These are phyloP conservation scores for Begonia peltatifolia DNA, from an alignment of 306 rosid genomes.

Conservation along the genomic window DNA sequence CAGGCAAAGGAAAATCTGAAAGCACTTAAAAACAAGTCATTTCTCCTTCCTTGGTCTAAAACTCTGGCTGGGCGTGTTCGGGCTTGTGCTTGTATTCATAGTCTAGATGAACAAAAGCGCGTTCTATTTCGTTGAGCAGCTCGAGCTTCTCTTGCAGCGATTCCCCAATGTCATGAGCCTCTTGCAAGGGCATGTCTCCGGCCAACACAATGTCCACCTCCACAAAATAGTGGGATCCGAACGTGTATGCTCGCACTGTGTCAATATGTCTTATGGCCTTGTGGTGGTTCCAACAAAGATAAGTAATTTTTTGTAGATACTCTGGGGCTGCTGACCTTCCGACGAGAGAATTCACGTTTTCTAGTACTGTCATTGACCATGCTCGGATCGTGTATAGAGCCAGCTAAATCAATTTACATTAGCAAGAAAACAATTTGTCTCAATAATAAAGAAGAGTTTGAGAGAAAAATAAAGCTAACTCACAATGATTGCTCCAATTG, in stretches of 20 bases:
- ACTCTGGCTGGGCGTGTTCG: conserved; percentile 20
- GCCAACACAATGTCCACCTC: conserved; percentile 62
- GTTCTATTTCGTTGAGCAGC: conserved; percentile 43
- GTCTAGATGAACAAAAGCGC: conserved; percentile 60
- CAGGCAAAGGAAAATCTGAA: too few relatives aligned
- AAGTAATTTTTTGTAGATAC: conserved; percentile 47
- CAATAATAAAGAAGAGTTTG: neutral
- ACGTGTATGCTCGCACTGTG: conserved; percentile 51
- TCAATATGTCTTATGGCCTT: conserved; percentile 47
- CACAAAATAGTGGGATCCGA: conserved; percentile 56
- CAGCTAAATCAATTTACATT: conserved; percentile 16
- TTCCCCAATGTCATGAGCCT: conserved; percentile 58
- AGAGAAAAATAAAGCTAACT: conserved; percentile 20
- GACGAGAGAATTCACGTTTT: conserved; percentile 47
- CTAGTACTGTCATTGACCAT: conserved; percentile 57
- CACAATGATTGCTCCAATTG: conserved; percentile 93
- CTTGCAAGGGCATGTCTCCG: conserved; percentile 38
- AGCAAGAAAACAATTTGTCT: neutral
- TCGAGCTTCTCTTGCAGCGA: conserved; percentile 54
- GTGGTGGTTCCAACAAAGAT: conserved; percentile 62
- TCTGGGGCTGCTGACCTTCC: conserved; percentile 52
- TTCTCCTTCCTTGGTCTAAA: too few relatives aligned
- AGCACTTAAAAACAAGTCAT: too few relatives aligned
- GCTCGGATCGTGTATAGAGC: conserved; percentile 53
- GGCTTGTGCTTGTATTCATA: conserved; percentile 51